Conservation (phyloP, 164 flowering plant species). For the Nymphaea thermarum region DNA sequence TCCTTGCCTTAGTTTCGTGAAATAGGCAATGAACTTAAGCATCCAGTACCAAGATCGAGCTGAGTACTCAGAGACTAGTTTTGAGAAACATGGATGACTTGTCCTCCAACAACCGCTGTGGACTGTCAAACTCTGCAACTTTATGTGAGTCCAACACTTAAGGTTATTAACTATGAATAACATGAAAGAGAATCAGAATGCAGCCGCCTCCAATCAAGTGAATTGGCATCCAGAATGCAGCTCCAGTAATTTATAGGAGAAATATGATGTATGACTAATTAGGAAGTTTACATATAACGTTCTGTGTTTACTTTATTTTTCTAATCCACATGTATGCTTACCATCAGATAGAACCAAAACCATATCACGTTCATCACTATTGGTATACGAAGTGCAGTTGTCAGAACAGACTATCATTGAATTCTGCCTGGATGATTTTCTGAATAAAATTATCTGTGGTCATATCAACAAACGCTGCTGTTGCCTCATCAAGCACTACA, state of each 20-base stretch:
- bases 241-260: too few relatives aligned
- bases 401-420: conserved; percentile 83
- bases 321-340: conserved; percentile 13
- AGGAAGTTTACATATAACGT: too few relatives aligned
- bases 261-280: too few relatives aligned
- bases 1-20: neutral
- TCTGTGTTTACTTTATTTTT: too few relatives aligned
- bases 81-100: conserved; percentile 79
- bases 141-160: conserved; percentile 36
- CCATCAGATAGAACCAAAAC: conserved; percentile 98
- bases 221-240: too few relatives aligned
- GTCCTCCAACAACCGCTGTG: conserved; percentile 66
- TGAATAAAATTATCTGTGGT: conserved; percentile 95
- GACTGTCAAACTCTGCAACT: conserved; percentile 86
- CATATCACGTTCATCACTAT: conserved; percentile 89
- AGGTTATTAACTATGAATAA: neutral
- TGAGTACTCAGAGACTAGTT: conserved; percentile 80
- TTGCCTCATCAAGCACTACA: conserved; percentile 93
- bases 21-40: conserved; percentile 15
- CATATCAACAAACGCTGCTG: conserved; percentile 82
- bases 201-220: too few relatives aligned
- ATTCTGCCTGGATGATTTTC: conserved; percentile 81
- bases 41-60: conserved; percentile 73
- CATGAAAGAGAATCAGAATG: neutral
- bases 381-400: conserved; percentile 97